Evolutionary conservation across 164 flowering plant genomes (phyloP).

Genomic region (Magnolia kwangsiensis): DNA sequence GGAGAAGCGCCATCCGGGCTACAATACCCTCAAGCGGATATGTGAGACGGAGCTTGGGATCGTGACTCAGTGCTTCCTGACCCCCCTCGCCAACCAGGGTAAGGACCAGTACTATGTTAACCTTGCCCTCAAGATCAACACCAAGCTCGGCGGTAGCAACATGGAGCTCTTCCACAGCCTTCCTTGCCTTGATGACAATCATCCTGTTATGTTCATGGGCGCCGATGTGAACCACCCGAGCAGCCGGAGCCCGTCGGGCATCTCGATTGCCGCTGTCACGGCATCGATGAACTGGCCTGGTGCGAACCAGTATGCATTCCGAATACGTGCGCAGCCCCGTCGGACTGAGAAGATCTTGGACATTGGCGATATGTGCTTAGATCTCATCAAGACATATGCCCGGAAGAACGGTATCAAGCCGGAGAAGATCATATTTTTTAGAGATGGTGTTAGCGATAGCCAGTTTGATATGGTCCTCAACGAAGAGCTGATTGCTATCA

Average conservation of each 20-base stretch:
- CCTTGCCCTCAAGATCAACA: constrained; percentile 77
- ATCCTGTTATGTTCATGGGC: constrained; percentile 67
- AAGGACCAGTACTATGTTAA: constrained; percentile 56
- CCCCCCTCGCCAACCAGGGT: constrained; percentile 27
- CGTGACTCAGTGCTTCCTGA: constrained; percentile 69
- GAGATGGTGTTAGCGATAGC: constrained; percentile 85
- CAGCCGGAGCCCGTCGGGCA: constrained; percentile 34
- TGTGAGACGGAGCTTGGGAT: constrained; percentile 70
- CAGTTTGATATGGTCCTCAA: constrained; percentile 84
- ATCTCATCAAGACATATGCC: constrained; percentile 48
- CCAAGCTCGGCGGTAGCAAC: constrained; percentile 83
- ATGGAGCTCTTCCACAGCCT: constrained; percentile 48
- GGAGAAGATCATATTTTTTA: constrained; percentile 55
- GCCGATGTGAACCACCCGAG: constrained; percentile 91
- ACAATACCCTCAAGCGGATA: constrained; percentile 66
- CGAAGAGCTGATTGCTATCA: constrained; percentile 38
- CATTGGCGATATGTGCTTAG: constrained; percentile 57
- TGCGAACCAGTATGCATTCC: constrained; percentile 63
- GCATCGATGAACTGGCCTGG: constrained; percentile 84
- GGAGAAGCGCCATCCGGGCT: constrained; percentile 49
- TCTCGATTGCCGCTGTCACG: constrained; percentile 78
- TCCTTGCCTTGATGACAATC: constrained; percentile 33
- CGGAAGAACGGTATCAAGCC: constrained; percentile 40
- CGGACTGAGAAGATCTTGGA: constrained; percentile 46
- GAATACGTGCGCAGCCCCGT: constrained; percentile 47